Evolutionary conservation across 306 rosid species (phyloP).

Genomic region (Ormosia emarginata): DNA sequence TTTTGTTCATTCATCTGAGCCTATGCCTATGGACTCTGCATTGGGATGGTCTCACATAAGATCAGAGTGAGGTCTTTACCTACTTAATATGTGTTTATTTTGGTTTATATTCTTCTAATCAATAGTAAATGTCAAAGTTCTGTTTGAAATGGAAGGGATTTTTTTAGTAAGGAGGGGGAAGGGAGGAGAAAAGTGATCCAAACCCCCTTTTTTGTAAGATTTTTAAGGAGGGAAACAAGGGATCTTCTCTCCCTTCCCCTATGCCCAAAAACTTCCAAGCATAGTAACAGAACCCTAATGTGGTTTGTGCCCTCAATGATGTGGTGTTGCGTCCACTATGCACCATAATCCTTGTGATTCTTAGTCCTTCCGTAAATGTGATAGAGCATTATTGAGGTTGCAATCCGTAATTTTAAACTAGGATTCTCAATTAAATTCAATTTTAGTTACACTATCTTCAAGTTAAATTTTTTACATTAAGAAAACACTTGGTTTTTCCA

Average conservation of each 20-base stretch:
- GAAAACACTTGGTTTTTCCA: no score
- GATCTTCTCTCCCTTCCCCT: neutral
- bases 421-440: no score
- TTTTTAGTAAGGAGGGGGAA: neutral
- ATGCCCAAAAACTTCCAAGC: neutral
- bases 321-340: neutral
- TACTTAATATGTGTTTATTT: neutral
- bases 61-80: neutral
- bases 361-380: no score
- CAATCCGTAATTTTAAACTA: no score
- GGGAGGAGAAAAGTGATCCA: neutral
- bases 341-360: neutral
- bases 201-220: neutral
- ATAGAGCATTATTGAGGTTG: no score
- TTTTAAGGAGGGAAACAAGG: neutral
- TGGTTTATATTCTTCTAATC: neutral
- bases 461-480: no score
- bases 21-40: no score
- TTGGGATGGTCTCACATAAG: no score
- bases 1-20: no score
- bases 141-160: neutral
- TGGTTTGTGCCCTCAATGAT: neutral
- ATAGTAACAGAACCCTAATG: neutral
- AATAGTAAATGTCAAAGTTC: neutral
- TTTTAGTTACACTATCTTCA: no score